These are phyloP conservation scores for Conticribra weissflogii DNA, from an alignment of 108 stramenopile genomes.

Conservation along the genomic window DNA sequence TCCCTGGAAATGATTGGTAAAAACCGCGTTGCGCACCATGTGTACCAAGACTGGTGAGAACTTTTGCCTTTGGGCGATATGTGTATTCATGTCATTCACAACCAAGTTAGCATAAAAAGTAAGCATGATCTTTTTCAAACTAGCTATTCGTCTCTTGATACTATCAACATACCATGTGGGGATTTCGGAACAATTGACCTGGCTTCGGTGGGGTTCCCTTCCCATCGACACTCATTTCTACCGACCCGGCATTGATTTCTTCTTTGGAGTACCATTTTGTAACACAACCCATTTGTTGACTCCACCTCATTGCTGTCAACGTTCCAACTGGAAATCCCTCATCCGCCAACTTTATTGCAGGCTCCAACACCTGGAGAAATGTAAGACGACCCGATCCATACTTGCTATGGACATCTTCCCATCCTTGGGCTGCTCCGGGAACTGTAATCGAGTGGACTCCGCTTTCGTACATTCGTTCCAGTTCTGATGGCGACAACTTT, in stretches of 20 bases:
- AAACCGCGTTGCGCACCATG: slow-evolving; percentile 87
- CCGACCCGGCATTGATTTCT: slow-evolving; percentile 22
- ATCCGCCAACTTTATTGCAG: slow-evolving; percentile 90
- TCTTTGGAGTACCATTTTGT: slow-evolving; percentile 64
- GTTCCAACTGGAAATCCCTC: slow-evolving; percentile 91
- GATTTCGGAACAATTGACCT: slow-evolving; percentile 88
- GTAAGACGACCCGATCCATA: slow-evolving; percentile 81
- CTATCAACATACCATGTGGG: no score
- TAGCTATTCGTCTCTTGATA: no score
- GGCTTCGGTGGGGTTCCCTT: slow-evolving; percentile 51
- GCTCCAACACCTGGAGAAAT: slow-evolving; percentile 84
- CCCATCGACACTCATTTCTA: slow-evolving; percentile 73
- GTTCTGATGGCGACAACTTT: slow-evolving; percentile 5
- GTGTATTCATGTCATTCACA: no score
- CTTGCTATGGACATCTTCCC: slow-evolving; percentile 74
- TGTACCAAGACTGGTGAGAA: slow-evolving; percentile 78
- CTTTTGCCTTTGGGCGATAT: no score
- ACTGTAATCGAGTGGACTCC: slow-evolving; percentile 90
- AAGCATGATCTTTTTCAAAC: no score
- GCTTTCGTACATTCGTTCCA: slow-evolving; percentile 26
- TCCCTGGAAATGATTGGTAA: slow-evolving; percentile 82
- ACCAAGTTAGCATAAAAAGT: no score
- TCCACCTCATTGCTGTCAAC: slow-evolving; percentile 89
- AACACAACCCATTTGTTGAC: slow-evolving; percentile 59
- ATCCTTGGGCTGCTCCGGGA: slow-evolving; percentile 95